These are phyloP conservation scores for Xylariaceae sp. DNA, from an alignment of 2,329 filamentous ascomycete genomes.

Conservation along the genomic window DNA sequence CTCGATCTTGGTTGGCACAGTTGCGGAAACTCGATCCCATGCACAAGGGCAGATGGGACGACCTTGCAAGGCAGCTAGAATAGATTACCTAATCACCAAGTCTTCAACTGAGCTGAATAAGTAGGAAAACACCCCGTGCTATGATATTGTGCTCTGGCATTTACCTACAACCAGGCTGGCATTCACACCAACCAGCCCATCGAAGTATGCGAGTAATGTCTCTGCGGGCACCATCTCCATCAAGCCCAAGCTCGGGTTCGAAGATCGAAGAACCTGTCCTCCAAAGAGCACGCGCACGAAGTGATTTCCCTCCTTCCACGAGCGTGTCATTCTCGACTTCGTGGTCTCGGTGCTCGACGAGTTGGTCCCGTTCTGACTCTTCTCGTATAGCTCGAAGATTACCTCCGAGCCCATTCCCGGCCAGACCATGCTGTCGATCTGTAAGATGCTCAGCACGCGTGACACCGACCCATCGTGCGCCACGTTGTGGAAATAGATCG, in stretches of 20 bases:
- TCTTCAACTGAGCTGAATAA: no score
- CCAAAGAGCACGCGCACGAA: slow-evolving; percentile 69
- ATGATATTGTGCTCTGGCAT: slow-evolving; percentile 23
- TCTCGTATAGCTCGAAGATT: slow-evolving; percentile 66
- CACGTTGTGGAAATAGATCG: slow-evolving; percentile 68
- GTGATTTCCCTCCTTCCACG: slow-evolving; percentile 24
- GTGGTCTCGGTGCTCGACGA: slow-evolving; percentile 1
- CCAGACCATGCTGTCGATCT: slow-evolving; percentile 75
- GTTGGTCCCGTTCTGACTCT: slow-evolving; percentile 2
- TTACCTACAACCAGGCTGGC: slow-evolving; percentile 39
- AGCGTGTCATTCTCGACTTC: no score
- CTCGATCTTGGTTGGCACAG: slow-evolving; percentile 57
- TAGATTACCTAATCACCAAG: no score
- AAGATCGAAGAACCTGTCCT: slow-evolving; percentile 62
- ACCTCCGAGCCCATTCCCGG: slow-evolving; percentile 79
- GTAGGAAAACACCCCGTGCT: background rate
- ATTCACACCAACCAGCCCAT: slow-evolving; percentile 59
- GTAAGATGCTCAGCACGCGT: slow-evolving; percentile 63
- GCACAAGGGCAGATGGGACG: slow-evolving; percentile 70
- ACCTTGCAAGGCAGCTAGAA: slow-evolving; percentile 50
- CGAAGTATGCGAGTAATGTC: slow-evolving; percentile 64
- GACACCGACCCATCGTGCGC: slow-evolving; percentile 75
- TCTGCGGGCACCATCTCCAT: slow-evolving; percentile 69
- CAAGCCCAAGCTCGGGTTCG: slow-evolving; percentile 60
- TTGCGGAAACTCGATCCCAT: slow-evolving; percentile 69